Base-by-base conservation (phyloP, 164 flowering plant species). In the Sextonia rubra region DNA sequence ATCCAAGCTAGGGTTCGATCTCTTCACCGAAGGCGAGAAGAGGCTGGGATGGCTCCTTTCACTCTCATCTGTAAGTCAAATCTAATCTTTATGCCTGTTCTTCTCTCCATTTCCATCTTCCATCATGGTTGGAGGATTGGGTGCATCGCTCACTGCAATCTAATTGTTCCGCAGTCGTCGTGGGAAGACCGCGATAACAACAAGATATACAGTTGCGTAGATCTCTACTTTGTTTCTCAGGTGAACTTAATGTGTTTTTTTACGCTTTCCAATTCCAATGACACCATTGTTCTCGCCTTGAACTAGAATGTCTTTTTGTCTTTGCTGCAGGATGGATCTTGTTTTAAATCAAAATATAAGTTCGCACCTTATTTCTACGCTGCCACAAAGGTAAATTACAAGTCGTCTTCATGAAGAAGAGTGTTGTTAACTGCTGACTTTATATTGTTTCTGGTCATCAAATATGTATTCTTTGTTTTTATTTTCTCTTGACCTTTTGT, bases 11-110 rank as follows among this genome's bases (percentile, higher is more conserved):
- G 98, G 99, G 60, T 91, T 87, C 70, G 93, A 90, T 80, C 74
- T 88, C 22, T 96, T 89, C 84, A 78, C 92, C 47, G 95, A 96
- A 82, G 99, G 99, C 0, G 95, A 90, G 1, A 90, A 79, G 71
- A 82, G 95, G 68, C 97, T 96, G 65, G 99, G 99, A 9, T 96
- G 99, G 99, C 76, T 96, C 12, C 99, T 96, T 66, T 89, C 94
- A 0, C 82, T 87, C 48, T 69, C 97, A n/a, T 79, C 98, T 12
- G 99, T 94, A 82, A 79, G 90, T 80, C 12, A 4, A 27, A 27
- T 27, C 30, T 27, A 27, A n/a, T n/a, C n/a, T n/a, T n/a, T n/a
- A n/a, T n/a, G n/a, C n/a, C n/a, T n/a, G n/a, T n/a, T n/a, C n/a
- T n/a, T n/a, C n/a, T n/a, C n/a, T n/a, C n/a, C n/a, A n/a, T n/a